Percentiles rank a stretch among this genome's conserved stretches.
Conservation (phyloP, 2,329 filamentous ascomycete species). For the Juglanconis oblonga region DNA sequence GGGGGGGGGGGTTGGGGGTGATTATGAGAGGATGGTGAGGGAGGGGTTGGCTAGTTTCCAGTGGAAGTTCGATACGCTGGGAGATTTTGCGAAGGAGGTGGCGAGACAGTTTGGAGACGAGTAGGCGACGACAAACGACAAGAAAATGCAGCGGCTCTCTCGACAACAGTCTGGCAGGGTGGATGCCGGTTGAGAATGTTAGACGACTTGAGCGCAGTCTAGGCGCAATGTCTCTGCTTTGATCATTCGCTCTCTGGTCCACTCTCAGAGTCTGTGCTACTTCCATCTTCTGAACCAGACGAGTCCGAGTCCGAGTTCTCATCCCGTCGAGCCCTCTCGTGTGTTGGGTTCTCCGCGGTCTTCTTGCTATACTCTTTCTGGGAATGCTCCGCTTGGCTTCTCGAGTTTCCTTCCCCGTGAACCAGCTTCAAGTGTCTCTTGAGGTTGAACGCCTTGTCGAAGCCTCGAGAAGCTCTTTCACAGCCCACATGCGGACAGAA, state of each 20-base stretch:
- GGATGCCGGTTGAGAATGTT: not conserved
- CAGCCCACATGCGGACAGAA: conserved; percentile 38
- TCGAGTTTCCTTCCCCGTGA: conserved; percentile 46
- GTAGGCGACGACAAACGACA: not conserved
- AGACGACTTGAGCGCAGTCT: not conserved
- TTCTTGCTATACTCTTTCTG: conserved; percentile 26
- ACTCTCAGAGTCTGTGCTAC: not conserved
- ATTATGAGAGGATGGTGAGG: conserved; percentile 19
- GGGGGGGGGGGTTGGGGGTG: conserved; percentile 20
- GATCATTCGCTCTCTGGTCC: not conserved
- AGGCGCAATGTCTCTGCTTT: not conserved
- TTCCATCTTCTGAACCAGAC: not conserved
- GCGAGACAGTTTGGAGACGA: conserved; percentile 33
- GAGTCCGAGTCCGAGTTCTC: not conserved
- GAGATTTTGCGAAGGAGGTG: conserved; percentile 38
- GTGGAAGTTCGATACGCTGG: conserved; percentile 37
- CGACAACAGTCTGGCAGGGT: not conserved
- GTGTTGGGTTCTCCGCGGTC: conserved; percentile 9
- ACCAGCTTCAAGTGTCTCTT: conserved; percentile 41
- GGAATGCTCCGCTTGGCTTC: conserved; percentile 22
- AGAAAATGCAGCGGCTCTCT: not conserved
- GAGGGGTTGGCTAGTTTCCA: conserved; percentile 31
- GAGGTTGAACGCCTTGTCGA: conserved; percentile 33
- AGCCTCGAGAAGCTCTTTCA: conserved; percentile 32
- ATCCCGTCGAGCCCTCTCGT: not conserved